Percentiles rank a stretch among this genome's conserved stretches.
These are phyloP conservation scores for Penicillium sp. DNA, from an alignment of 2,329 filamentous ascomycete species.

Conservation along the genomic window DNA sequence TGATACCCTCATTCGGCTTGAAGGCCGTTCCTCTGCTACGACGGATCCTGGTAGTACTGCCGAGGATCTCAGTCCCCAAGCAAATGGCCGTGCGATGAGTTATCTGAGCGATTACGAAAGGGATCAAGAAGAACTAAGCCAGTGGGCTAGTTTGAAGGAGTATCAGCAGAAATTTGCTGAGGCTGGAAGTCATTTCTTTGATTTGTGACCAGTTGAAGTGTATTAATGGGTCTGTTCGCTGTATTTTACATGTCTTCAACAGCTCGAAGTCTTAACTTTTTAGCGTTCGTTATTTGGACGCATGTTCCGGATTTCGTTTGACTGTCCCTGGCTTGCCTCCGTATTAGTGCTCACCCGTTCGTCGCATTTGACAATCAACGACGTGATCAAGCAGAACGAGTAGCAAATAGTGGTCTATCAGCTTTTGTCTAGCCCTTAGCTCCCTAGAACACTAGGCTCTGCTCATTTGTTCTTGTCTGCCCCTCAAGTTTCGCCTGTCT, in stretches of 20 bases:
- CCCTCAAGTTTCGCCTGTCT: too few species aligned
- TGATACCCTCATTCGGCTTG: slow-evolving; percentile 71
- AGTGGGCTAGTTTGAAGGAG: slow-evolving; percentile 77
- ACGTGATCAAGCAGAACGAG: too few species aligned
- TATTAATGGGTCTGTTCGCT: background rate
- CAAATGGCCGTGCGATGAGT: slow-evolving; percentile 34
- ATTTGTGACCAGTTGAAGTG: slow-evolving; percentile 21
- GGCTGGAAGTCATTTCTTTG: slow-evolving; percentile 53
- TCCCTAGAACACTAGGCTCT: too few species aligned
- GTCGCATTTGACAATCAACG: too few species aligned
- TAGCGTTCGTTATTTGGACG: too few species aligned
- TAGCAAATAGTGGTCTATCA: too few species aligned
- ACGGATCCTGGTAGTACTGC: slow-evolving; percentile 31
- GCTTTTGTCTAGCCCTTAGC: too few species aligned
- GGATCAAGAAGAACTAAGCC: slow-evolving; percentile 73
- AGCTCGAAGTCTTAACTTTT: too few species aligned
- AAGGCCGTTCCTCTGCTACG: slow-evolving; percentile 53
- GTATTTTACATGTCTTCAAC: background rate
- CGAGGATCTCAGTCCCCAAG: slow-evolving; percentile 44
- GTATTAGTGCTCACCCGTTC: too few species aligned
- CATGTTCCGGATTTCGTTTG: too few species aligned
- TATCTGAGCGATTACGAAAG: slow-evolving; percentile 52
- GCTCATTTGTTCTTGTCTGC: too few species aligned
- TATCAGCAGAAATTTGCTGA: slow-evolving; percentile 73
- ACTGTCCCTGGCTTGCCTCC: too few species aligned